Evolutionary conservation across 164 flowering plant species (phyloP), one percentile per base, ranked within the genome.

Genomic region (Paratinospora sagittata): DNA sequence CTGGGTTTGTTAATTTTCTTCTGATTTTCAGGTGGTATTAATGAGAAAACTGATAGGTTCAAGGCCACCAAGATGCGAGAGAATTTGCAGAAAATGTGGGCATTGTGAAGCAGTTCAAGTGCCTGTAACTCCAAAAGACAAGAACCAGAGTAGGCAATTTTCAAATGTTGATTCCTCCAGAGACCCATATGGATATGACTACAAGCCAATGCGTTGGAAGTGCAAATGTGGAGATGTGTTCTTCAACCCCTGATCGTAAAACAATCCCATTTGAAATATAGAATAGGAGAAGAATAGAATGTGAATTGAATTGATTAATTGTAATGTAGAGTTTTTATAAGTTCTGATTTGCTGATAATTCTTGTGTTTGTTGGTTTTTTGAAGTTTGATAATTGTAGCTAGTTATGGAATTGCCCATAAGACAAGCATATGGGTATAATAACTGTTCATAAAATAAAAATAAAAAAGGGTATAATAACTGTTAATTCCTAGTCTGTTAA

Each of bases 151-250:
- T 45, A 67, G 65, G 58, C 73, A 70, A 17, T 75, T 76, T 68
- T 49, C 77, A 2, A 67, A 68, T 2, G 63, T 72, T 11, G 61
- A 74, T 23, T 85, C 85, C 10, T 83, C 87, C 76, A 82, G 85
- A 2, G 88, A 87, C 61, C 61, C 21, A 62, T 83, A 80, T 69
- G 70, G 75, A 62, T 80, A 93, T 27, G 86, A 91, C 70, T 91
- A 91, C 81, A 89, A 86, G 80, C 97, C 97, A 70, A 83, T 91
- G 82, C 81, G 84, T 65, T 89, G 96, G 96, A 87, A 86, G 47
- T 91, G 97, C 84, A 88, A 88, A 78, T 91, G 97, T 73, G 93
- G 97, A 8, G 73, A 84, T 68, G 69, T 72, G 47, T 69, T 88
- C 41, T 85, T 84, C 82, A 89, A 84, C 73, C 94, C 92, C 39